Evolutionary conservation across 169 alveolate species (phyloP), one percentile per base, ranked within the genome.

Genomic region (Plasmodium falciparum): DNA sequence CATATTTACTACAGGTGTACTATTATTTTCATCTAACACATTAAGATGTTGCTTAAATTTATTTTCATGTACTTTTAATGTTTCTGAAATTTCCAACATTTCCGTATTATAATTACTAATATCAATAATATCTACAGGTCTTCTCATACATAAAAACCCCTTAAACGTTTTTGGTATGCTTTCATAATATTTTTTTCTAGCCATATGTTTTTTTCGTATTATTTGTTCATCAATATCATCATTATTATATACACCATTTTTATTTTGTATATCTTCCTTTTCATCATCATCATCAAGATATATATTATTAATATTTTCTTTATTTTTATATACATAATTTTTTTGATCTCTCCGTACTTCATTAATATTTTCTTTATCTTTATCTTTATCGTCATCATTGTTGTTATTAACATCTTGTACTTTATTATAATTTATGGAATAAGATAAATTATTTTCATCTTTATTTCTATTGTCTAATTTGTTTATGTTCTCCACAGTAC

Each of bases 131-230:
- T 86, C 92, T 33, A 86, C 75, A 9, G 92, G 73, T 22, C 92
- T 59, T 47, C 92, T 62, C 92, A 86, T 86, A 43, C 66, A 72
- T 52, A 86, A 43, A 66, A 86, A 86, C 0, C 92, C 92, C 29
- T 86, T 86, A 67, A 86, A 86, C n/a, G 58, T 15, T 58, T 86
- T 17, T 0, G 92, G 92, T 13, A 86, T 86, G 50, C 58, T 63
- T 22, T 71, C 92, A 70, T 86, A 86, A 52, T 86, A 86, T 73
- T 86, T 86, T 22, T 86, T 86, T 54, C 88, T 86, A 3, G 88
- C 88, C 12, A 86, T 50, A 45, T 72, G 56, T 50, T 86, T 86
- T 61, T 71, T 86, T 67, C 86, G 45, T 43, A 72, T 67, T 29
- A 86, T 86, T 47, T 65, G 78, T 45, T 72, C 92, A 54, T 86